Evolutionary conservation across 2,329 filamentous ascomycete species (phyloP), one percentile per base, ranked within the genome.

Genomic region (Xylariales sp.): DNA sequence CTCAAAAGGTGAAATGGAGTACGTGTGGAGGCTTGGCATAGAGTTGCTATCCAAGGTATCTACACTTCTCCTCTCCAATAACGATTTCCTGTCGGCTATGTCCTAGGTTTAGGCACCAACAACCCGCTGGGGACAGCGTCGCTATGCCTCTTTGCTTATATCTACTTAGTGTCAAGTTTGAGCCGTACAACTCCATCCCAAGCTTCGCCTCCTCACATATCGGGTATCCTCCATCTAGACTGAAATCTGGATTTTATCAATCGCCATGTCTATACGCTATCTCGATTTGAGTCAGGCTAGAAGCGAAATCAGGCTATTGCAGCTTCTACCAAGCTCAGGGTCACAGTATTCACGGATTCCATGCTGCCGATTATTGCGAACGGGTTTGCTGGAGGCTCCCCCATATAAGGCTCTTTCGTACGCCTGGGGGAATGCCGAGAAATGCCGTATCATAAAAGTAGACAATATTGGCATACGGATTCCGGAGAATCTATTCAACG

Each of bases 401-500:
- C 53, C 46, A n/a, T 74, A 73, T 34, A 61, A 70, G 23, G 71
- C 72, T 8, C 68, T 74, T 53, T 74, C 72, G 6, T 74, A 74
- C 43, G 71, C 69, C 36, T 73, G 69, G 73, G 72, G 72, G 5
- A 16, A 69, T 39, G 48, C 62, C 3, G 49, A 43, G 1, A 57
- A 54, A 16, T 70, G 69, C 41, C 64, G 65, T 39, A 49, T 69
- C 0, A 72, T 74, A 23, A 55, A 46, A 16, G 68, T 71, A 9
- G 67, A 74, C 36, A 55, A 63, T 9, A 62, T 65, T 18, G n/a
- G 16, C 9, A 32, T 68, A 30, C 48, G 53, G 2, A 54, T 68
- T 58, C 57, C 66, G 5, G 7, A 58, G 48, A 68, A 68, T 41
- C 52, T 66, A 18, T 65, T 39, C 34, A 34, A 68, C 4, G 66